Conservation (phyloP, 345 rosid species). For the Eucalyptus melliodora region DNA sequence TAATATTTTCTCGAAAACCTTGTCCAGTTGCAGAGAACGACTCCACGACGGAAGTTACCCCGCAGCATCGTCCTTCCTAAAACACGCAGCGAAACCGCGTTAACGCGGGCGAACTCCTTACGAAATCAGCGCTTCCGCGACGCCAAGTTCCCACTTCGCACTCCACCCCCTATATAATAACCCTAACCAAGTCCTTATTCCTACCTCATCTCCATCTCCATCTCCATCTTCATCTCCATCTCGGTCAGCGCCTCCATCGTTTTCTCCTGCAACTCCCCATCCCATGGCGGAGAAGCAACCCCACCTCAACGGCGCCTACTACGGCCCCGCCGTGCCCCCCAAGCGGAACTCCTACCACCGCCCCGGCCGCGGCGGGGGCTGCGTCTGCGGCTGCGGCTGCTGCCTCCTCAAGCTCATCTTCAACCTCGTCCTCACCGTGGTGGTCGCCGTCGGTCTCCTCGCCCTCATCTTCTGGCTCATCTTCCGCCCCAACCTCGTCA, state of each 20-base stretch:
- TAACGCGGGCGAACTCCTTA: neutral
- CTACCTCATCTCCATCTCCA: neutral
- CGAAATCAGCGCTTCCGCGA: neutral
- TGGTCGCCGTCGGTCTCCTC: constrained; percentile 5
- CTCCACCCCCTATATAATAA: neutral
- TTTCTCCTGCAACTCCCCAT: neutral
- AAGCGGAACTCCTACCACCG: neutral
- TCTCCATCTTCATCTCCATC: neutral
- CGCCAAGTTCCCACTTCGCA: neutral
- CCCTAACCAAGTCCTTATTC: neutral
- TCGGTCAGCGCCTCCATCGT: neutral
- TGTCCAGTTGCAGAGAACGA: no score
- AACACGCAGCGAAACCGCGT: neutral
- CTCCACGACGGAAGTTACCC: neutral
- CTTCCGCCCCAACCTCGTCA: constrained; percentile 25
- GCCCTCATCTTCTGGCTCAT: constrained; percentile 26
- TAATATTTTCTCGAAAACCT: no score
- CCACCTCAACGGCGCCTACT: constrained; percentile 10
- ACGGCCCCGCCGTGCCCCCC: constrained; percentile 18
- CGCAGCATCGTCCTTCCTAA: neutral
- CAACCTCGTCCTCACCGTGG: neutral
- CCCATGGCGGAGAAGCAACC: neutral
- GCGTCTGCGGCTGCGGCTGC: constrained; percentile 1
- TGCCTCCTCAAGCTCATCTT: constrained; percentile 7
- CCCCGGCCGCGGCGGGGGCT: neutral